Evolutionary conservation across 192 early-diverging fungal genomes (phyloP).

Genomic region (Coemansia sp.): DNA sequence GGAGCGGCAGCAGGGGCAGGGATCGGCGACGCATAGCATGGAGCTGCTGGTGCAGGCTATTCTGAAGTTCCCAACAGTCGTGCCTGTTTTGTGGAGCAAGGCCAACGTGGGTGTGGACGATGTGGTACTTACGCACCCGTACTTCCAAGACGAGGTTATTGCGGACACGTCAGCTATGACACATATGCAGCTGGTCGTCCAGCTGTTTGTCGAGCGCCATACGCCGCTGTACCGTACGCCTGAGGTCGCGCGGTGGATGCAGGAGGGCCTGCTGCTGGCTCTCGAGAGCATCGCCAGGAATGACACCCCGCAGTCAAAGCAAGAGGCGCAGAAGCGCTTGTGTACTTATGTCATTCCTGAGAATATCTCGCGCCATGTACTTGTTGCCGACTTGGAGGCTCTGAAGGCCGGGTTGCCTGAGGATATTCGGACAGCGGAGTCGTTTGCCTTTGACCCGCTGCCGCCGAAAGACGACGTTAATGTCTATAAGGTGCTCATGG

Average conservation of each 20-base stretch:
- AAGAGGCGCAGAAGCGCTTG: conserved; percentile 17
- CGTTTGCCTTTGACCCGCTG: conserved; percentile 52
- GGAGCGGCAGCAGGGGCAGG: conserved; percentile 31
- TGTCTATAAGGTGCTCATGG: conserved; percentile 30
- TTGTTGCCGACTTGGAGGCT: conserved; percentile 45
- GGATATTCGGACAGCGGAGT: conserved; percentile 20
- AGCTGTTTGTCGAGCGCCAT: conserved; percentile 73
- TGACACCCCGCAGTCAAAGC: neutral
- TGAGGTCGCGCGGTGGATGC: conserved; percentile 58
- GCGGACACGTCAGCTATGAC: conserved; percentile 43
- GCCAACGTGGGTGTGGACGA: conserved; percentile 60
- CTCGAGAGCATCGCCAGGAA: conserved; percentile 28
- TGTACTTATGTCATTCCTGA: conserved; percentile 46
- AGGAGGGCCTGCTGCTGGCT: conserved; percentile 47
- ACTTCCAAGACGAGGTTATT: conserved; percentile 54
- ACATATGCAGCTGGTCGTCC: conserved; percentile 63
- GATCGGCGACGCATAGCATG: conserved; percentile 15
- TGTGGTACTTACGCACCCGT: conserved; percentile 53
- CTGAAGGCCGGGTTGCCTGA: conserved; percentile 46
- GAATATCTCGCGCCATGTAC: conserved; percentile 48
- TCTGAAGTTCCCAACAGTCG: conserved; percentile 65
- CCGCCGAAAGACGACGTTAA: conserved; percentile 43
- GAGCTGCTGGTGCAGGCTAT: conserved; percentile 70
- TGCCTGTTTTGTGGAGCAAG: conserved; percentile 65
- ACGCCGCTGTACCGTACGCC: conserved; percentile 84